These are phyloP conservation scores for Candida tropicalis DNA, from an alignment of 1,139 yeast genomes.

Conservation along the genomic window DNA sequence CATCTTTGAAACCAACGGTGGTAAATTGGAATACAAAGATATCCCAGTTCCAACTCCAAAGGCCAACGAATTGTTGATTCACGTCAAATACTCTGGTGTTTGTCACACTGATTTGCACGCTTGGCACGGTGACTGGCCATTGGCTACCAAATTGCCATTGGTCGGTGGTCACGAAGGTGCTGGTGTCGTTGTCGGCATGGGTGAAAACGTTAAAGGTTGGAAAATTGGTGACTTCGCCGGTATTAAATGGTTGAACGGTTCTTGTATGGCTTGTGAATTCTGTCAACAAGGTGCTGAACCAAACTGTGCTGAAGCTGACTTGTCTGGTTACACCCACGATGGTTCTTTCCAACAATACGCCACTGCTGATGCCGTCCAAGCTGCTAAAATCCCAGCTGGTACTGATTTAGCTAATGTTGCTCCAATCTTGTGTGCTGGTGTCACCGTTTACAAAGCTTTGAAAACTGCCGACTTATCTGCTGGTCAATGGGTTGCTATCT, in stretches of 20 bases:
- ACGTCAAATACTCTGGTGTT: conserved; percentile 76
- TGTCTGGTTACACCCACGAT: conserved; percentile 78
- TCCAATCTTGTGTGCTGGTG: conserved; percentile 83
- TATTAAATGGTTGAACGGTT: conserved; percentile 75
- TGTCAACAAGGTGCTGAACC: conserved; percentile 68
- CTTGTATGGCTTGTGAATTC: conserved; percentile 70
- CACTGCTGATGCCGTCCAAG: conserved; percentile 84
- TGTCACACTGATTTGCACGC: conserved; percentile 82
- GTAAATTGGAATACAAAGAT: conserved; percentile 58
- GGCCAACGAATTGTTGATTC: conserved; percentile 64
- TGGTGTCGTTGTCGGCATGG: conserved; percentile 74
- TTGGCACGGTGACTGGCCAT: conserved; percentile 82
- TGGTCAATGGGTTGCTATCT: conserved; percentile 77
- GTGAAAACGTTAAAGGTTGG: conserved; percentile 66
- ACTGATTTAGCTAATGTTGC: conserved; percentile 74
- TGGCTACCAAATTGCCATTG: conserved; percentile 64
- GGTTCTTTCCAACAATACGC: conserved; percentile 84
- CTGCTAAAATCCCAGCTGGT: conserved; percentile 72
- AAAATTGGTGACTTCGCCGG: conserved; percentile 74
- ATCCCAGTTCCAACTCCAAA: conserved; percentile 71
- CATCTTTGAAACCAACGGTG: conserved; percentile 40
- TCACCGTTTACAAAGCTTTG: conserved; percentile 77
- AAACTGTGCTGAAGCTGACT: conserved; percentile 66
- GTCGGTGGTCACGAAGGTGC: conserved; percentile 90
- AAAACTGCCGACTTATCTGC: conserved; percentile 66